A percentile compares a stretch with the other conserved stretches of the same genome.
Conservation (phyloP, 2,329 filamentous ascomycete species). For the Aureobasidium sp. region DNA sequence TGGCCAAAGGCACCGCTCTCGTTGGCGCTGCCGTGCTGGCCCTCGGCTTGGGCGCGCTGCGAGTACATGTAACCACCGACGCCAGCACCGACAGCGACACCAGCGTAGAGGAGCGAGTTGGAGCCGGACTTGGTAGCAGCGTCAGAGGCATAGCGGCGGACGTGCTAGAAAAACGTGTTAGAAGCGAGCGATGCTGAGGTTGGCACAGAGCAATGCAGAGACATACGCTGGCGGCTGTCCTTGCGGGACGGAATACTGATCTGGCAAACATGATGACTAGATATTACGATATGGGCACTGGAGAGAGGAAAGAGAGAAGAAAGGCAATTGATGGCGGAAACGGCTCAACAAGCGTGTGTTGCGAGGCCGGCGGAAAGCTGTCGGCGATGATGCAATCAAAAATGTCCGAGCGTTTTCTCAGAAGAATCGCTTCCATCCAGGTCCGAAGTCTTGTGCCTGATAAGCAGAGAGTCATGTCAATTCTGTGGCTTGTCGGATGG, state of each 20-base stretch:
- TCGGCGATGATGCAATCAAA: constrained; percentile 5
- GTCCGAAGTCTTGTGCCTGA: neutral
- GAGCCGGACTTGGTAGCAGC: constrained; percentile 48
- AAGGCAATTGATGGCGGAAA: neutral
- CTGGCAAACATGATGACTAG: constrained; percentile 36
- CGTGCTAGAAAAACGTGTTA: constrained; percentile 40
- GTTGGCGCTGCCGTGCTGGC: constrained; percentile 22
- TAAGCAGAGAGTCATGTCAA: too few species aligned
- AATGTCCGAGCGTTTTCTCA: neutral
- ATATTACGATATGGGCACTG: constrained; percentile 1
- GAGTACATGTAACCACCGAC: constrained; percentile 51
- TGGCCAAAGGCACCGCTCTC: constrained; percentile 22
- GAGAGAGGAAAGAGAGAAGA: neutral
- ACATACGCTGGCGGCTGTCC: constrained; percentile 30
- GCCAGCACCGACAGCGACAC: constrained; percentile 51
- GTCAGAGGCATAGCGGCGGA: constrained; percentile 67
- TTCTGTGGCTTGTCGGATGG: neutral
- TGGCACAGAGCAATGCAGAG: constrained; percentile 11
- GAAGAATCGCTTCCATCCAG: constrained; percentile 7
- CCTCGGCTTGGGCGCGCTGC: constrained; percentile 27
- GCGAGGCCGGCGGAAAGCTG: constrained; percentile 8
- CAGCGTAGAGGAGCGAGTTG: constrained; percentile 55
- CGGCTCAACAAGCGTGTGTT: neutral
- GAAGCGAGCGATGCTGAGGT: neutral
- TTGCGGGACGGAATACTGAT: constrained; percentile 37